Evolutionary conservation across 2,329 filamentous ascomycete genomes (phyloP).

Genomic region (Boeremia exigua): DNA sequence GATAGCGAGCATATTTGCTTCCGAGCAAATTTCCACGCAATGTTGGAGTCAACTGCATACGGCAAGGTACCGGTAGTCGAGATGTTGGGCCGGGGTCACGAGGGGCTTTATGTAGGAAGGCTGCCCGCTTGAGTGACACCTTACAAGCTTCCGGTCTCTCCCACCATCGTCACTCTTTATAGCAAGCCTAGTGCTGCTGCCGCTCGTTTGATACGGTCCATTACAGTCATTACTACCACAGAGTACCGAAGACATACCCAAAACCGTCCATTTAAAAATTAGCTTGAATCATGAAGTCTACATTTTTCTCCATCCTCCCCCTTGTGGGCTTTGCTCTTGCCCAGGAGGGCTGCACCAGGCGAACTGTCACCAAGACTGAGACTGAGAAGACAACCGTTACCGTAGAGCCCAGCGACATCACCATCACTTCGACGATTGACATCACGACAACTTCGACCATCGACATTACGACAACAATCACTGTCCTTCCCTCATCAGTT

Average conservation of each 20-base stretch:
- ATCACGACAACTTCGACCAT: constrained; percentile 26
- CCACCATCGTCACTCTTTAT: constrained; percentile 26
- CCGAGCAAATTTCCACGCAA: constrained; percentile 31
- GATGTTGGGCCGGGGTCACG: constrained; percentile 20
- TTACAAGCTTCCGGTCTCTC: constrained; percentile 19
- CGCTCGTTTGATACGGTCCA: constrained; percentile 28
- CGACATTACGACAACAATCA: constrained; percentile 23
- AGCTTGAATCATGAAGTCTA: constrained; percentile 32
- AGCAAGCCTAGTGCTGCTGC: constrained; percentile 40
- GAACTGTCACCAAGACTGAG: constrained; percentile 26
- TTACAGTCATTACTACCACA: constrained; percentile 11
- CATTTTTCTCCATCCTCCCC: constrained; percentile 34
- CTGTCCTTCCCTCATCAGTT: constrained; percentile 16
- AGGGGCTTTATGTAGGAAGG: constrained; percentile 26
- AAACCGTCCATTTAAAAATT: constrained; percentile 1
- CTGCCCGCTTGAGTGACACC: constrained; percentile 6
- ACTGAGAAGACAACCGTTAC: constrained; percentile 34
- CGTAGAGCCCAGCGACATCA: constrained; percentile 24
- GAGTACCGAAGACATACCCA: constrained; percentile 2
- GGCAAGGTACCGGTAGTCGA: constrained; percentile 15
- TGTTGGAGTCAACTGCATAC: constrained; percentile 15
- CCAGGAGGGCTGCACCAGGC: constrained; percentile 29
- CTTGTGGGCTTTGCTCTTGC: constrained; percentile 35
- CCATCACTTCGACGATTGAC: constrained; percentile 24
- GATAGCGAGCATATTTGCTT: constrained; percentile 25